Evolutionary conservation across 176 grass and related monocot species (phyloP).

Genomic region (Puya raimondii): DNA sequence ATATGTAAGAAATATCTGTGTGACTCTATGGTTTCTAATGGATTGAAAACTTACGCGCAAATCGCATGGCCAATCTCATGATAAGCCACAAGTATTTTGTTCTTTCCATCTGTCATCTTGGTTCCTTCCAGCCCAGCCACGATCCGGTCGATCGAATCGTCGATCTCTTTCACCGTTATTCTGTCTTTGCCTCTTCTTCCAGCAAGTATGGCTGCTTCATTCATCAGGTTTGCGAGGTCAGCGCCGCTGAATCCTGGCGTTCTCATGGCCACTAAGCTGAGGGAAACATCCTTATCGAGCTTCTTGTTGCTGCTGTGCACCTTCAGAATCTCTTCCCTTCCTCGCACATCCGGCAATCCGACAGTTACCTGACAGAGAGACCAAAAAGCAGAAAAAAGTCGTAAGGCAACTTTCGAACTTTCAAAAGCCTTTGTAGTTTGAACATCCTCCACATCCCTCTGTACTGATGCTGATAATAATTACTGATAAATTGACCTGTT

Average conservation of each 20-base stretch:
- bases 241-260: constrained; percentile 73
- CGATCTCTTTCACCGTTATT: constrained; percentile 60
- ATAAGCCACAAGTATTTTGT: constrained; percentile 68
- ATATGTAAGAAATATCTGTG: not conserved
- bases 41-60: constrained; percentile 47
- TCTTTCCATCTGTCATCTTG: constrained; percentile 72
- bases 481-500: too few relatives aligned
- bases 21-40: not conserved
- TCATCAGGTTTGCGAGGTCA: constrained; percentile 87
- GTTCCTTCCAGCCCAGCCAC: constrained; percentile 77
- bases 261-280: constrained; percentile 67
- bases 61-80: constrained; percentile 89
- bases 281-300: constrained; percentile 54
- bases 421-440: not conserved
- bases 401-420: not conserved
- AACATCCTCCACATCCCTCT: too few relatives aligned
- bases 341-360: constrained; percentile 56
- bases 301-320: constrained; percentile 66
- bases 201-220: constrained; percentile 82
- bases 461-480: too few relatives aligned
- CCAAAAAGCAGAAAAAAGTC: not conserved
- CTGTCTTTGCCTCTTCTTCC: constrained; percentile 54
- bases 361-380: constrained; percentile 38
- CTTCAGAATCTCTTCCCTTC: constrained; percentile 67
- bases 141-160: constrained; percentile 70